Conservation (phyloP, 495 filamentous ascomycete species). For the Endocarpon pusillum region DNA sequence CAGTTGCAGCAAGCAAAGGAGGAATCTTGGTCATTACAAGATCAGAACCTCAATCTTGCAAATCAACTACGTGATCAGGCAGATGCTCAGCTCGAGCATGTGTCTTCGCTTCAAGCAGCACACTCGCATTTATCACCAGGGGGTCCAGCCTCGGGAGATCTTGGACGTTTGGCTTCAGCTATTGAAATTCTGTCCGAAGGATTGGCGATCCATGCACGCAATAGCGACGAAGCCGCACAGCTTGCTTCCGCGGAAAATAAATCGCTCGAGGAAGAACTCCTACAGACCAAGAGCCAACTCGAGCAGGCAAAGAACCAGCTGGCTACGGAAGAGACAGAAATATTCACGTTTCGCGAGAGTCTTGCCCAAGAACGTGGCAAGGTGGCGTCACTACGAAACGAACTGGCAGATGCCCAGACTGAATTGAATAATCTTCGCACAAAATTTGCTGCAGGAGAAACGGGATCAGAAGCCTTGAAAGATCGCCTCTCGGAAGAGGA, state of each 20-base stretch:
- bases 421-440: constrained; percentile 46
- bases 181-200: constrained; percentile 46
- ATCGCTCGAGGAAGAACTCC: constrained; percentile 31
- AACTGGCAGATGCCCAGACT: constrained; percentile 47
- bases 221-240: constrained; percentile 21
- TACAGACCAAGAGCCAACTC: constrained; percentile 22
- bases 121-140: constrained; percentile 43
- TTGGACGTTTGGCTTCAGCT: constrained; percentile 39
- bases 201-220: constrained; percentile 27
- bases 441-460: constrained; percentile 61
- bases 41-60: constrained; percentile 33
- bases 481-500: constrained; percentile 57
- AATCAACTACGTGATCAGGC: constrained; percentile 23
- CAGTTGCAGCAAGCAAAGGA: constrained; percentile 35
- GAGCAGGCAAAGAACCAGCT: constrained; percentile 28
- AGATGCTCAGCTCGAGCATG: constrained; percentile 33
- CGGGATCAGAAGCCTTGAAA: constrained; percentile 57
- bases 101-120: constrained; percentile 39
- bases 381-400: constrained; percentile 35
- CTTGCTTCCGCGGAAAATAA: constrained; percentile 25
- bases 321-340: constrained; percentile 21
- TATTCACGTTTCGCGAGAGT: constrained; percentile 22
- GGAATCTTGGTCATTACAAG: constrained; percentile 26
- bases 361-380: constrained; percentile 40
- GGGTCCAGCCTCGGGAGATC: constrained; percentile 36